Percentiles rank a stretch among this genome's conserved stretches.
Evolutionary conservation across 75 land plant genomes (phyloP).

Genomic region (Sequoiadendron giganteum): DNA sequence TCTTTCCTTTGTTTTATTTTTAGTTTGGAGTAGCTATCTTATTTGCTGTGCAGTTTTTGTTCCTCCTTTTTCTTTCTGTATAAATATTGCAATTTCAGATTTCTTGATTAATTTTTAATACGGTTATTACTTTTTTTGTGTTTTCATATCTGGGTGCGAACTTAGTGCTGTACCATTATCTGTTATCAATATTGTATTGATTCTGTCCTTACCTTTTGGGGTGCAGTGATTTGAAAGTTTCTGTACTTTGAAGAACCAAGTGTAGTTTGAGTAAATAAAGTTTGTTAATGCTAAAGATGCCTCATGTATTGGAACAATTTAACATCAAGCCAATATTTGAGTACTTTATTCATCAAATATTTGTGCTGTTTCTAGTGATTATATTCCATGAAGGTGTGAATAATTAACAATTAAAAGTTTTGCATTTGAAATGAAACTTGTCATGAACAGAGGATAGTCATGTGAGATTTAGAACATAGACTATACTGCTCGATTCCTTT

Average conservation of each 20-base stretch:
- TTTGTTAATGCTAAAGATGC: not conserved
- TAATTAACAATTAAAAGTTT: not conserved
- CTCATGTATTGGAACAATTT: not conserved
- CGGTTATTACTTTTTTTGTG: conserved; percentile 4
- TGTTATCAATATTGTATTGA: not conserved
- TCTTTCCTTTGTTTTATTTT: not conserved
- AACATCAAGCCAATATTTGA: not conserved
- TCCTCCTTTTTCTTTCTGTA: not conserved
- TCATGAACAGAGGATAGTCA: not conserved
- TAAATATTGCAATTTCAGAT: not conserved
- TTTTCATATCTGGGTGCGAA: not conserved
- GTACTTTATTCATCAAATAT: not conserved
- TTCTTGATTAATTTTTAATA: conserved; percentile 11
- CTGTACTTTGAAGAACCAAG: not conserved
- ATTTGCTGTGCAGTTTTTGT: not conserved
- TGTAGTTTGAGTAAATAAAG: no score
- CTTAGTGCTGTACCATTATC: not conserved
- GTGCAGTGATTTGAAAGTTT: not conserved
- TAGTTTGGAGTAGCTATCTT: not conserved
- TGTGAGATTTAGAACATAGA: not conserved
- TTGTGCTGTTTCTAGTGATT: not conserved
- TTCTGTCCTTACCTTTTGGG: not conserved
- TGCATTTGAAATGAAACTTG: not conserved
- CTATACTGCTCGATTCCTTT: not conserved
- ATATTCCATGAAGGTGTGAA: not conserved